Evolutionary conservation across 2,329 filamentous ascomycete genomes (phyloP).

Genomic region (Fusarium pseudoanthophilum): DNA sequence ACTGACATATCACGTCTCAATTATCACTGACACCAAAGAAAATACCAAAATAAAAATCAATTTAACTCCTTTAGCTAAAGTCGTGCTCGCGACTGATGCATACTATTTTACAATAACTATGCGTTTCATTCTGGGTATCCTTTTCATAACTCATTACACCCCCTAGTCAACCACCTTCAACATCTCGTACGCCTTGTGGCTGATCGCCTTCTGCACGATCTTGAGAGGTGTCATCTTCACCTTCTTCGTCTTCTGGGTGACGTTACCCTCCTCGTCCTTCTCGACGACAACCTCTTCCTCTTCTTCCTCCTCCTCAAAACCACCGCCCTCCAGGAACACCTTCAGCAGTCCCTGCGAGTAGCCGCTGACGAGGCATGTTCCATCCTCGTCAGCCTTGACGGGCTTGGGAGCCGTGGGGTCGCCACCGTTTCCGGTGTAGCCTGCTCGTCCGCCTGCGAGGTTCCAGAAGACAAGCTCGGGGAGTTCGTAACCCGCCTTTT

Average conservation of each 20-base stretch:
- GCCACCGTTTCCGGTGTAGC: slow-evolving; percentile 38
- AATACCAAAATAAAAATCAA: too few species aligned
- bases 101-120: not conserved
- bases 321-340: slow-evolving; percentile 63
- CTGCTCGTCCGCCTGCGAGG: slow-evolving; percentile 56
- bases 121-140: slow-evolving; percentile 34
- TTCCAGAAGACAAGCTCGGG: slow-evolving; percentile 72
- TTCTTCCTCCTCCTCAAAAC: slow-evolving; percentile 55
- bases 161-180: slow-evolving; percentile 63
- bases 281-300: slow-evolving; percentile 51
- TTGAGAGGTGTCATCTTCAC: slow-evolving; percentile 56
- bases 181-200: slow-evolving; percentile 66
- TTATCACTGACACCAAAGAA: fast-evolving
- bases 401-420: slow-evolving; percentile 59
- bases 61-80: not conserved
- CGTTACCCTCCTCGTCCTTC: slow-evolving; percentile 40
- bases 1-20: not conserved
- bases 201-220: slow-evolving; percentile 61
- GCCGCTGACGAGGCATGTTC: slow-evolving; percentile 63
- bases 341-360: slow-evolving; percentile 69
- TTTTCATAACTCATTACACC: slow-evolving; percentile 17
- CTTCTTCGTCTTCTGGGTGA: slow-evolving; percentile 46
- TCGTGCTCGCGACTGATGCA: not conserved
- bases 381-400: slow-evolving; percentile 55
- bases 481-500: slow-evolving; percentile 64